Percentiles rank a stretch among this genome's conserved stretches.
These are phyloP conservation scores for Chrysanthemum makinoi DNA, from an alignment of 129 eudicot genomes.

Conservation along the genomic window DNA sequence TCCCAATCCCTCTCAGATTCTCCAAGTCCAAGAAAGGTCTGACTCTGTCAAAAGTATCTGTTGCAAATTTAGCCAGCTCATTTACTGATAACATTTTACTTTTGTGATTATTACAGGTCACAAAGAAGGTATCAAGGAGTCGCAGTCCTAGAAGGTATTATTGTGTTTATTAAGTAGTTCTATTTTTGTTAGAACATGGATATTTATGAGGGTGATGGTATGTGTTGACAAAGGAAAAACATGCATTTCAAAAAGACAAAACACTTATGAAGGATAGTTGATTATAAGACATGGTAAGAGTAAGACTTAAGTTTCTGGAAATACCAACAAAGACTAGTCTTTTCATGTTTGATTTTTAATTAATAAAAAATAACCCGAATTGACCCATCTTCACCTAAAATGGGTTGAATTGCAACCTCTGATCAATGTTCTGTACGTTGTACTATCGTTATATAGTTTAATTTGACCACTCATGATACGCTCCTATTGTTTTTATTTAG, in stretches of 20 bases:
- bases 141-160: slow-evolving; percentile 77
- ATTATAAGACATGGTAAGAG: no score
- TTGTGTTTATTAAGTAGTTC: background rate
- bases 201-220: background rate
- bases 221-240: no score
- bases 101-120: slow-evolving; percentile 32
- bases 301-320: no score
- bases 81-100: background rate
- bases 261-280: background rate
- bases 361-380: no score
- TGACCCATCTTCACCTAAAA: no score
- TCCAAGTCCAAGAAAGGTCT: slow-evolving; percentile 89
- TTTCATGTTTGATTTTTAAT: no score
- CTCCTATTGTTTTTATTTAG: slow-evolving; percentile 24
- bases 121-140: slow-evolving; percentile 64
- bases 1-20: slow-evolving; percentile 75
- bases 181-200: background rate
- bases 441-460: background rate
- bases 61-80: background rate
- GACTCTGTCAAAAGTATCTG: slow-evolving; percentile 3
- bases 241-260: background rate
- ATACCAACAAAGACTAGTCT: no score
- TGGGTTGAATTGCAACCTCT: background rate
- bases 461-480: background rate
- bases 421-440: no score